These are phyloP conservation scores for Brassica napus DNA, from an alignment of 345 rosid species.

Conservation along the genomic window Da-Ae NC_063451.1:37907001-37907500, in stretches of 20 bases:
- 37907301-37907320: slow-evolving; percentile 50
- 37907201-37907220: slow-evolving; percentile 45
- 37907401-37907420: slow-evolving; percentile 32
- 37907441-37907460: slow-evolving; percentile 84
- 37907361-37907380: slow-evolving; percentile 47
- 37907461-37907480: slow-evolving; percentile 63
- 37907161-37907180: slow-evolving; percentile 61
- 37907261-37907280: slow-evolving; percentile 59
- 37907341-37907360: slow-evolving; percentile 55
- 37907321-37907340: slow-evolving; percentile 54
- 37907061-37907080: slow-evolving; percentile 67
- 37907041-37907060: slow-evolving; percentile 66
- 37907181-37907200: slow-evolving; percentile 48
- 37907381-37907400: slow-evolving; percentile 50
- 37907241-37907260: slow-evolving; percentile 62
- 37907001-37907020: slow-evolving; percentile 44
- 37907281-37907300: slow-evolving; percentile 45
- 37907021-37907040: slow-evolving; percentile 63
- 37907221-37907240: slow-evolving; percentile 54
- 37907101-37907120: slow-evolving; percentile 81
- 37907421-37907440: slow-evolving; percentile 68
- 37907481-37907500: slow-evolving; percentile 65
- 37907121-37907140: slow-evolving; percentile 56
- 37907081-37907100: slow-evolving; percentile 63
- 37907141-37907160: slow-evolving; percentile 56